Base-by-base conservation (phyloP, 2,329 filamentous ascomycete genomes). In the Dryadomyces quercivorus region DNA sequence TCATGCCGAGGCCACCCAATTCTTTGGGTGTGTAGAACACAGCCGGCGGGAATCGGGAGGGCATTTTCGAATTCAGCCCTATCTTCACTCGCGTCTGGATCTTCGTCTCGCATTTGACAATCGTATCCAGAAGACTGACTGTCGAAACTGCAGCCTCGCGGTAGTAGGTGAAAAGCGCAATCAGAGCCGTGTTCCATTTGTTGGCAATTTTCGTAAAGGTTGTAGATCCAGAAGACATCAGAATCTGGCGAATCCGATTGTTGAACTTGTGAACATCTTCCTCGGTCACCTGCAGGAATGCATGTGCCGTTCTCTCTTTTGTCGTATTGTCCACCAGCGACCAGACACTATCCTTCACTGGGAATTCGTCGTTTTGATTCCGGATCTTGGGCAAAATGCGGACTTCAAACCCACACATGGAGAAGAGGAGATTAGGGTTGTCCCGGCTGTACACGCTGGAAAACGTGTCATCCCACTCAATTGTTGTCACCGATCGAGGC, bases 181-280 rank as follows among this genome's bases (percentile, higher is more conserved):
- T 98, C 61, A 98, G 71, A 1, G 89, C 93, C 0, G 93, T 98
- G 70, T 98, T 98, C 93, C 94, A 98, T 73, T 98, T 98, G 73
- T 98, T 98, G 49, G 94, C 93, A 65, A 98, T 98, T 78, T 98
- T 98, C 48, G 93, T 98, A 72, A 98, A 98, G 0, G 93, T 98
- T 0, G 93, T 98, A 5, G 89, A 95, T n/a, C 93, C 94, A 56
- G 93, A 97, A 12, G 92, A 97, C 93, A 98, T 98, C 55, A 98
- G 77, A 66, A 98, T 98, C 65, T 98, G 93, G 57, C 93, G 84
- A 65, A 98, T 98, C 45, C 94, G 85, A 69, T 98, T 98, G 72
- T 98, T 98, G 77, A 98, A 98, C 70, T 97, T 97, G 61, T 92
- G 86, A 50, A 98, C 92, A 65, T 98, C 93, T 66, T 97, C 93